Evolutionary conservation across 495 filamentous ascomycete genomes (phyloP).

Genomic region (Penicillium atrosanguineum): DNA sequence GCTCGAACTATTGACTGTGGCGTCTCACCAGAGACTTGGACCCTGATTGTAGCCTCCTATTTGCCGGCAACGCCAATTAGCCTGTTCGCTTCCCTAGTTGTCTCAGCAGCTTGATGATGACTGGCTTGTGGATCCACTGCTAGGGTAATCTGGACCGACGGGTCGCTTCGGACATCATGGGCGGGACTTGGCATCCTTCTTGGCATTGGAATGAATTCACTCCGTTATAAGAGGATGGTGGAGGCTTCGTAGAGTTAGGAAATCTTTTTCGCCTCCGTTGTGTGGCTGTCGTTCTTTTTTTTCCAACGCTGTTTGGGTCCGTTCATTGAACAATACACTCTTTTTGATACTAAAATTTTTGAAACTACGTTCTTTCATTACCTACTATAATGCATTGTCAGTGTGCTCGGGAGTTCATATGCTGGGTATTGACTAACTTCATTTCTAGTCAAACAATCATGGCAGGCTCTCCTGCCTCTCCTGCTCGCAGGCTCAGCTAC

Average conservation of each 20-base stretch:
- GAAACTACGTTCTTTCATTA: neutral
- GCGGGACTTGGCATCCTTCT: too few species aligned
- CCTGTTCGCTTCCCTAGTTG: too few species aligned
- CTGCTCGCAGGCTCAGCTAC: neutral
- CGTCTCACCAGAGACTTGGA: too few species aligned
- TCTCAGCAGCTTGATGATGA: too few species aligned
- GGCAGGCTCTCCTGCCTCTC: constrained; percentile 3
- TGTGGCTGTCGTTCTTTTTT: neutral
- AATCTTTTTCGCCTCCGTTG: too few species aligned
- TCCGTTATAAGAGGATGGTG: too few species aligned
- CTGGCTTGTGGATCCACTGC: neutral
- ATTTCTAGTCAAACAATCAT: neutral
- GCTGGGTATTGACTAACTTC: too few species aligned
- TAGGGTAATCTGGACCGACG: neutral
- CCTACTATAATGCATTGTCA: neutral
- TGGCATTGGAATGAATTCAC: too few species aligned
- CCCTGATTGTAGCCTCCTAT: too few species aligned
- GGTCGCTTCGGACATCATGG: neutral
- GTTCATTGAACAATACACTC: neutral
- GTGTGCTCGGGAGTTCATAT: neutral
- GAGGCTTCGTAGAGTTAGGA: too few species aligned
- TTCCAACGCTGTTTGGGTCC: neutral
- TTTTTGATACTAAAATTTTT: neutral
- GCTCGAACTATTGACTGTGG: too few species aligned
- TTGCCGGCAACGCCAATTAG: too few species aligned